Base-by-base conservation (phyloP, 2,329 filamentous ascomycete genomes). In the Penicillium frequentans region DNA sequence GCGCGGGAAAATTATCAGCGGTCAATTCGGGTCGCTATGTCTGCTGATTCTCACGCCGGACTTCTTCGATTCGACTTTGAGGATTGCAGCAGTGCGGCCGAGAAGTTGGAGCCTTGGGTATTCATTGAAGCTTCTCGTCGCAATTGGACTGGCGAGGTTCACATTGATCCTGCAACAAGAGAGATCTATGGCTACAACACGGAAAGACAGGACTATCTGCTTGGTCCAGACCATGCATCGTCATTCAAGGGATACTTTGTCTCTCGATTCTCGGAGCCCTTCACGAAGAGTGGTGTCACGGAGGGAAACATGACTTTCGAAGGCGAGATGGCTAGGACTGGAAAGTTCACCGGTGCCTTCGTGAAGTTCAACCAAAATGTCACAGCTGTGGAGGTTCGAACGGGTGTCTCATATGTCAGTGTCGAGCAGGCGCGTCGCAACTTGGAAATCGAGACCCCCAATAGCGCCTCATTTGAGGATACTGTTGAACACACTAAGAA, bases 191-290 rank as follows among this genome's bases (percentile, higher is more conserved):
- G 78, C 0, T 77, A 72, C 27, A 81, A 81, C 54, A 72, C 76
- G 1, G 77, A 81, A 59, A 68, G 78, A 35, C 78, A 81, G 60
- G 79, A 81, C 52, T 81, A 79, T 51, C 68, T 70, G 7, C 61
- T 81, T 0, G 79, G 79, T 1, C 78, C 79, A 3, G 70, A 76
- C 44, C 73, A 68, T 21, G 75, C 79, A 1, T 52, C 66, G 3
- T 73, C 70, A 0, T 81, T 81, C 60, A 73, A 68, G 2, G 75
- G 77, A 8, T 80, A 79, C 60, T 81, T 81, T 52, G 78, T 81
- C 0, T 78, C 77, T 10, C 73, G 76, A 3, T 81, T 81, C 57
- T 81, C 78, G 0, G 65, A 75, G 44, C 73, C 75, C 0, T 80
- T 81, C 55, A 52, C 47, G 2, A 71, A 69, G 0, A 72, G 73